phyloP scores from a whole-genome alignment of 805 yeast species.

The Candida xyloterini region DNA sequence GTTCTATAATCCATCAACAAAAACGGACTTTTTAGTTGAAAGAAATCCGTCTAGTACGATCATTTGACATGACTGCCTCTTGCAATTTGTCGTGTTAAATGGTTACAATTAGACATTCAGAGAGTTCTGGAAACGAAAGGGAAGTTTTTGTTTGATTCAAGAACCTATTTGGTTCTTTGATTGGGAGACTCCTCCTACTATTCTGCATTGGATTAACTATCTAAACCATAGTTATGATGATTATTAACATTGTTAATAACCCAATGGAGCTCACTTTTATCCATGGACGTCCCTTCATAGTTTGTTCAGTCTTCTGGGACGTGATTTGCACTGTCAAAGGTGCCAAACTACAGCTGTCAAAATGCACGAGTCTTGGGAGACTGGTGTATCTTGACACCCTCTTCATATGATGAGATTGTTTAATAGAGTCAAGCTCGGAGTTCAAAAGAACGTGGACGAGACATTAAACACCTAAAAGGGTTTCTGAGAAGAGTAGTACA shows the following conservation, averaged over 20 bases:
- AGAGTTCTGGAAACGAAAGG: neutral
- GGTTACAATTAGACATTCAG: neutral
- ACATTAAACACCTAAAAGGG: slow-evolving; percentile 22
- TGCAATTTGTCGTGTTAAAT: slow-evolving; percentile 1
- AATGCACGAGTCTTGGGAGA: slow-evolving; percentile 1
- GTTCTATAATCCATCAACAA: slow-evolving; percentile 19
- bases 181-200: slow-evolving; percentile 16
- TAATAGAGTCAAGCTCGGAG: slow-evolving; percentile 92
- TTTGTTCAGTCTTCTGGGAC: slow-evolving; percentile 23
- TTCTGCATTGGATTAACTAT: slow-evolving; percentile 59
- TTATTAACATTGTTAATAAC: slow-evolving; percentile 48
- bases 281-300: slow-evolving; percentile 49
- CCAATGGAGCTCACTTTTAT: slow-evolving; percentile 84
- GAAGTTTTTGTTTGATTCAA: slow-evolving; percentile 1
- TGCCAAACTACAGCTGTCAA: slow-evolving; percentile 47
- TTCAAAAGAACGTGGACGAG: slow-evolving; percentile 54
- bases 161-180: slow-evolving; percentile 5
- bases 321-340: slow-evolving; percentile 60
- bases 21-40: neutral
- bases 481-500: slow-evolving; percentile 18
- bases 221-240: slow-evolving; percentile 78
- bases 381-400: slow-evolving; percentile 1
- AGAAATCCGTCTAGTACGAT: neutral
- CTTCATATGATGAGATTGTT: slow-evolving; percentile 61
- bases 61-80: slow-evolving; percentile 16